Evolutionary conservation across 2,329 filamentous ascomycete genomes (phyloP), one percentile per base, ranked within the genome.

Genomic region (Hypoxylon sp.): DNA sequence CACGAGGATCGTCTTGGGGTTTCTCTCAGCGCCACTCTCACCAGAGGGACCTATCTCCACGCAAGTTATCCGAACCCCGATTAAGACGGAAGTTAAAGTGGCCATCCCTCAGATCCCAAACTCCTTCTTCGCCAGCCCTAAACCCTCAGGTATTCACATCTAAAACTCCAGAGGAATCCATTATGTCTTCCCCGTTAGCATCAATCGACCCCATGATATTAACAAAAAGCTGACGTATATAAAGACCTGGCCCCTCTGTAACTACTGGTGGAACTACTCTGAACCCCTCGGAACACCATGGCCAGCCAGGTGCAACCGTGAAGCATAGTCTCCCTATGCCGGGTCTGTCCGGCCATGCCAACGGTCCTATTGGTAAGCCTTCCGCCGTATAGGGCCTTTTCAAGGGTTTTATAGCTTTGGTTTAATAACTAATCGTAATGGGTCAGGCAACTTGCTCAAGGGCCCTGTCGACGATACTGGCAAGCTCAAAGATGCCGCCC

Each of bases 391-490:
- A 21, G 24, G 15, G n/a, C 48, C 27, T 2, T 4, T 31, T 3
- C n/a, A 11, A 7, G 13, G 13, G 17, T 7, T 11, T 19, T 21
- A 21, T 21, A 21, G 3, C 17, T 1, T n/a, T 17, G 13, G n/a
- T 19, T 10, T 6, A 39, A 6, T 15, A 10, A 32, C 66, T 69
- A 44, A 68, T 42, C 15, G 31, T 19, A 50, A 17, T 21, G 37
- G 27, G 27, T 19, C 52, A 86, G 85, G 86, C 55, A 82, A 85
- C 71, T 83, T 89, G 35, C 84, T 89, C 73, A 87, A 87, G 77
- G 87, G 87, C 3, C 82, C 87, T 29, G 83, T 85, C 29, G 86
- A 88, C 69, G 84, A 86, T 32, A 81, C 87, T 56, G 87, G 88
- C 64, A 85, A 86, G 72, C 81, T 86, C 67, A 89, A 88, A 79